A percentile compares a stretch with the other conserved stretches of the same genome.
phyloP scores from a whole-genome alignment of 352 stramenopile genomes.

The Globisporangium rhizosaccharum region DNA sequence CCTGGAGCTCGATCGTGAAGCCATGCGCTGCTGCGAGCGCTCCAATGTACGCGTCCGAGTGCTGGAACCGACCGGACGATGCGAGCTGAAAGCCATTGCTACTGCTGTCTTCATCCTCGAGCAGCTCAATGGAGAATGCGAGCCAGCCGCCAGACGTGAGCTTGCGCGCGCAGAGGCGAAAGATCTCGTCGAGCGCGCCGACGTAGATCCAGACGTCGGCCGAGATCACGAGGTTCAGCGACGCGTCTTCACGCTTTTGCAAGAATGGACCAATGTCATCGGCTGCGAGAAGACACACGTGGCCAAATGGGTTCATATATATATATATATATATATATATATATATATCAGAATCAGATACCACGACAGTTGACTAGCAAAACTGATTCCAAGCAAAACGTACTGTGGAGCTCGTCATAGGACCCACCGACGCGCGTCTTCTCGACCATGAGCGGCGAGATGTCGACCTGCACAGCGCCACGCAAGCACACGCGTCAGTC shows the following conservation, averaged over 20 bases:
- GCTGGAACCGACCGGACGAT: constrained; percentile 70
- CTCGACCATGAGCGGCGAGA: constrained; percentile 78
- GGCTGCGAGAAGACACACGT: constrained; percentile 15
- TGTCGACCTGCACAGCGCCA: constrained; percentile 43
- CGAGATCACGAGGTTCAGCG: constrained; percentile 62
- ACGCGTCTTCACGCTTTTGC: constrained; percentile 25
- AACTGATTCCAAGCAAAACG: constrained; percentile 4
- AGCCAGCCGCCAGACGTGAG: constrained; percentile 40
- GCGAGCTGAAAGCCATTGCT: constrained; percentile 44
- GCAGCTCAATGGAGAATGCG: constrained; percentile 66
- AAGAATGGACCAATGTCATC: constrained; percentile 57
- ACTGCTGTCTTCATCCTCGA: constrained; percentile 7
- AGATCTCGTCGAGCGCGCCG: constrained; percentile 60
- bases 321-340: constrained; percentile 6
- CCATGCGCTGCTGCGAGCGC: constrained; percentile 28
- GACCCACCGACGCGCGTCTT: constrained; percentile 53
- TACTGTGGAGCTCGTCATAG: constrained; percentile 77
- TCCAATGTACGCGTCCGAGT: constrained; percentile 60
- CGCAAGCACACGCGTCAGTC: not conserved
- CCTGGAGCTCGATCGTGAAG: constrained; percentile 32
- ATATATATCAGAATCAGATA: constrained; percentile 1
- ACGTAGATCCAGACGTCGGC: constrained; percentile 88
- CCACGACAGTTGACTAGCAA: too few relatives aligned
- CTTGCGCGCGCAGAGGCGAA: constrained; percentile 37
- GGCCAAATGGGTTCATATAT: not conserved